Evolutionary conservation across 1,284 basidiomycete genomes (phyloP).

Genomic region (Schizophyllum amplum): DNA sequence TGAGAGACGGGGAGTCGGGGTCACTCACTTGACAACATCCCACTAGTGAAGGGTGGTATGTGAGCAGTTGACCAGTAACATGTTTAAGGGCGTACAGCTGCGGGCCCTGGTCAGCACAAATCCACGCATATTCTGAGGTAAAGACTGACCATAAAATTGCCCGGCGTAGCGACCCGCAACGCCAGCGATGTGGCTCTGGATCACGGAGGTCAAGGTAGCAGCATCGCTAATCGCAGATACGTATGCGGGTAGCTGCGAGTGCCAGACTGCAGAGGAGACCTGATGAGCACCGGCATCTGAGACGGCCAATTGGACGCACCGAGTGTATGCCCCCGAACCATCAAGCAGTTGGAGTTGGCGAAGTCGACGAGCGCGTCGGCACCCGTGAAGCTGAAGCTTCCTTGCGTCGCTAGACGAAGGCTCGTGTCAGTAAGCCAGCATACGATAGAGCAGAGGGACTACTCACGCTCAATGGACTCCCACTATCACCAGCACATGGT

Average conservation of each 20-base stretch:
- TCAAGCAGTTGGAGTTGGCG: slow-evolving; percentile 35
- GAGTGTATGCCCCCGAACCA: slow-evolving; percentile 41
- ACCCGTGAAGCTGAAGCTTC: slow-evolving; percentile 1
- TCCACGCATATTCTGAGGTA: background rate
- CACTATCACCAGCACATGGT: too few species aligned
- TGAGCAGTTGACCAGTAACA: background rate
- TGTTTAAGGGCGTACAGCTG: background rate
- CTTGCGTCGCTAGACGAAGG: background rate
- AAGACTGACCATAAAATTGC: background rate
- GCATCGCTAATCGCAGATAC: slow-evolving; percentile 21
- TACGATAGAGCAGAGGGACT: too few species aligned
- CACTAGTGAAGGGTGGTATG: background rate
- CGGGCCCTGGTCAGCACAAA: background rate
- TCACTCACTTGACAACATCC: slow-evolving; percentile 9
- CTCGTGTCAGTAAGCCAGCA: too few species aligned
- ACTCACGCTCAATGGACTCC: background rate
- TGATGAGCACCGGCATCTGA: too few species aligned
- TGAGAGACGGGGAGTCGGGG: background rate
- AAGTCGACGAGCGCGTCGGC: slow-evolving; percentile 17
- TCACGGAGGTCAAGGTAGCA: slow-evolving; percentile 17
- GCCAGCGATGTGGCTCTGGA: slow-evolving; percentile 9
- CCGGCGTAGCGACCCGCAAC: slow-evolving; percentile 5
- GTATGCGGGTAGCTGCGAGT: slow-evolving; percentile 8
- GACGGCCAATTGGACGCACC: slow-evolving; percentile 13
- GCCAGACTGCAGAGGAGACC: slow-evolving; percentile 8